phyloP scores from a whole-genome alignment of 176 grass and related monocot genomes.

The Areca catechu region DNA sequence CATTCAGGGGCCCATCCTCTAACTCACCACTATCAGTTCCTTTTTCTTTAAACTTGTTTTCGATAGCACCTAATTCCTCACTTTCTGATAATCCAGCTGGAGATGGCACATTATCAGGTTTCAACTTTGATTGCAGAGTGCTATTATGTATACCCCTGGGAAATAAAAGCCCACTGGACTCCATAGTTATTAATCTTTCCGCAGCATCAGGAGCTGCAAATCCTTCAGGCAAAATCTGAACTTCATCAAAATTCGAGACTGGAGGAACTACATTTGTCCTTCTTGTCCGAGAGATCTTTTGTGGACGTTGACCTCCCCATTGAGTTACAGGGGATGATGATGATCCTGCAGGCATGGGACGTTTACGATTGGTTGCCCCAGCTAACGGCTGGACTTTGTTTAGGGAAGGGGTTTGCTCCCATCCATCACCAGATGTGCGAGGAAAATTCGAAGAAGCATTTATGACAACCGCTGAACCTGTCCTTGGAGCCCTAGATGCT shows the following conservation, averaged over 20 bases:
- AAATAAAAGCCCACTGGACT: constrained; percentile 9
- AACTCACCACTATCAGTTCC: constrained; percentile 40
- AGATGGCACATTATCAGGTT: constrained; percentile 39
- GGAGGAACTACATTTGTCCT: constrained; percentile 81
- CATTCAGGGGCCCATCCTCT: constrained; percentile 29
- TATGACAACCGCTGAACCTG: constrained; percentile 38
- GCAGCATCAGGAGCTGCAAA: constrained; percentile 37
- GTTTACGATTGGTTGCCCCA: constrained; percentile 47
- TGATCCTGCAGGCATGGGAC: constrained; percentile 37
- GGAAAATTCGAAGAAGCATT: constrained; percentile 51
- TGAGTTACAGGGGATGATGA: constrained; percentile 56
- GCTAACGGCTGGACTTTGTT: constrained; percentile 56
- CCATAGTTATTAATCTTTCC: constrained; percentile 27
- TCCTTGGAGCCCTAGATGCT: constrained; percentile 63
- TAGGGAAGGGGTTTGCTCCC: constrained; percentile 37
- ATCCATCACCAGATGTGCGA: constrained; percentile 46
- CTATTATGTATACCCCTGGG: constrained; percentile 25
- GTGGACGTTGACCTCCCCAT: constrained; percentile 66
- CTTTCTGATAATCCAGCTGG: constrained; percentile 62
- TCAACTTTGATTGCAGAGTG: constrained; percentile 20
- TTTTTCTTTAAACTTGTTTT: constrained; percentile 63
- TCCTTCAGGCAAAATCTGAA: constrained; percentile 41
- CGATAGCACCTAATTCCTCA: constrained; percentile 38
- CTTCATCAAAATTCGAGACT: constrained; percentile 79
- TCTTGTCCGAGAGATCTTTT: constrained; percentile 75